Percentiles rank a stretch among this genome's conserved stretches.
Evolutionary conservation across 1,284 basidiomycete genomes (phyloP).

Genomic region (Ceratobasidium sp.): DNA sequence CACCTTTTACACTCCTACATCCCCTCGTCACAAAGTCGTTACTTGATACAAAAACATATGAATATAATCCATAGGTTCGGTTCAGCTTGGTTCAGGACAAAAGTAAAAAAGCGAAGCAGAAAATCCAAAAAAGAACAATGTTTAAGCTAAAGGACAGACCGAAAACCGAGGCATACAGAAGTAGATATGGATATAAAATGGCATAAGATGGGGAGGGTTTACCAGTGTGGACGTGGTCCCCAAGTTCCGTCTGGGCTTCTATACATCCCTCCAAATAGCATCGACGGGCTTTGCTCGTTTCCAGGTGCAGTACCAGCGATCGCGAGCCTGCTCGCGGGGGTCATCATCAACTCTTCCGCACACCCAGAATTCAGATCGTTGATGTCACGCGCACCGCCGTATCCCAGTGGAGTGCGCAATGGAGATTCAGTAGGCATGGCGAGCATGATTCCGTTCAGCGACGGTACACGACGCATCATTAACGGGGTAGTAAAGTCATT

Average conservation of each 20-base stretch:
- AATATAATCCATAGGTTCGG: neutral
- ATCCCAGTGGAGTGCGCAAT: constrained; percentile 28
- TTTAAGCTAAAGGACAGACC: constrained; percentile 8
- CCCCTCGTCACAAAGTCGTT: neutral
- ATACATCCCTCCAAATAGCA: constrained; percentile 34
- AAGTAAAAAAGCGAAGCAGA: constrained; percentile 7
- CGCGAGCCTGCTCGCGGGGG: constrained; percentile 10
- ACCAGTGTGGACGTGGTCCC: constrained; percentile 29
- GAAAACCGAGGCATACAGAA: neutral
- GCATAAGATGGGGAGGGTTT: neutral
- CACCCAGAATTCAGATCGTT: constrained; percentile 35
- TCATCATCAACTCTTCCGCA: constrained; percentile 32
- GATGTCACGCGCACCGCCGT: constrained; percentile 25
- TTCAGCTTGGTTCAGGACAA: too few relatives aligned
- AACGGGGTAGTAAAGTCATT: constrained; percentile 23
- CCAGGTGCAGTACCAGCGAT: neutral
- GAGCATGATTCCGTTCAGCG: constrained; percentile 11
- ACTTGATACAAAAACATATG: constrained; percentile 26
- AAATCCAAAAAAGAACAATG: constrained; percentile 5
- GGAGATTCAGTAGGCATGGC: constrained; percentile 19
- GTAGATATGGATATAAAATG: neutral
- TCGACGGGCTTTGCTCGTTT: constrained; percentile 29
- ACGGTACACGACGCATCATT: constrained; percentile 17
- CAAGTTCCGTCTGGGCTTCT: constrained; percentile 33
- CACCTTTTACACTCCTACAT: too few relatives aligned